A percentile compares a stretch with the other conserved stretches of the same genome.
Evolutionary conservation across 176 grass and related monocot genomes (phyloP).

Genomic region (Musa troglodytarum): DNA sequence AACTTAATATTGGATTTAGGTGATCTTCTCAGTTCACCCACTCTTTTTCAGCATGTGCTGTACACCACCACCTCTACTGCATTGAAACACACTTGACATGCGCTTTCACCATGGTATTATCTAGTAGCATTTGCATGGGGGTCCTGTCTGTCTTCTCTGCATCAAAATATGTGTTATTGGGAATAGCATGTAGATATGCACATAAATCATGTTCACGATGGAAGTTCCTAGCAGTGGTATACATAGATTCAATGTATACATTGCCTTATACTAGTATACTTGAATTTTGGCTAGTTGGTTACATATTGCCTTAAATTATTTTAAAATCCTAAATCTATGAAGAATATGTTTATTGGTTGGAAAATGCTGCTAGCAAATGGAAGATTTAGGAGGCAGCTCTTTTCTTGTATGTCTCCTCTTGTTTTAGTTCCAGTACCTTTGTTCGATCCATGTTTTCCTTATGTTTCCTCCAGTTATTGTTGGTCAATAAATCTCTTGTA

Average conservation of each 20-base stretch:
- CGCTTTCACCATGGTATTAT: not conserved
- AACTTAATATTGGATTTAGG: not conserved
- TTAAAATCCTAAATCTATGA: not conserved
- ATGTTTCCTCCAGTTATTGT: not conserved
- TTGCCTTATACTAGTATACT: not conserved
- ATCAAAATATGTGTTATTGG: not conserved
- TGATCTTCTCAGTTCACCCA: not conserved
- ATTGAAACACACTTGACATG: not conserved
- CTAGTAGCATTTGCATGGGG: not conserved
- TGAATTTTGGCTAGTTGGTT: not conserved
- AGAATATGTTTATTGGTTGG: too few species aligned
- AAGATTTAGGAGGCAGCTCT: not conserved
- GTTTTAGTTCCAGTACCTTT: not conserved
- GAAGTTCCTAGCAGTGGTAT: not conserved
- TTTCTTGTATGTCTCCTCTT: not conserved
- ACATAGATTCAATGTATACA: not conserved
- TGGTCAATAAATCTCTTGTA: not conserved
- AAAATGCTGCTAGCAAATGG: too few species aligned
- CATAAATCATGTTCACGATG: not conserved
- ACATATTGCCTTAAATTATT: not conserved
- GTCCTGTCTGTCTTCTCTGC: not conserved
- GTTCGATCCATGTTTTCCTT: not conserved
- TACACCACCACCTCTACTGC: not conserved
- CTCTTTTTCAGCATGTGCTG: not conserved
- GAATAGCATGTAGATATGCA: not conserved